Evolutionary conservation across 2,329 filamentous ascomycete genomes (phyloP).

Genomic region (Neodidymelliopsis sp.): DNA sequence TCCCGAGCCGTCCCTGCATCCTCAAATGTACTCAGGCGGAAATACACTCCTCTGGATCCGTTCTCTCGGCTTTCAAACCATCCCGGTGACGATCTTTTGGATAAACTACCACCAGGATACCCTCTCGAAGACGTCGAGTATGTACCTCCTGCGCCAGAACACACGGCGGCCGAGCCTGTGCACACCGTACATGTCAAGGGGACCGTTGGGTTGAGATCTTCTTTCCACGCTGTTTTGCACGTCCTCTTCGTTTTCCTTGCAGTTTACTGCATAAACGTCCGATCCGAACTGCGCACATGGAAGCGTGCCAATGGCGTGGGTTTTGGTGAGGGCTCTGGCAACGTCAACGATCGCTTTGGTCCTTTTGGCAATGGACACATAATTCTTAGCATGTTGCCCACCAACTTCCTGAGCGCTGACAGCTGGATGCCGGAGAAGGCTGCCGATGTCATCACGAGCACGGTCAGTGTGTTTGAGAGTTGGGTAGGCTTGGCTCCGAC

Average conservation of each 20-base stretch:
- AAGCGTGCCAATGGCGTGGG: slow-evolving; percentile 8
- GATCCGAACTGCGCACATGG: background rate
- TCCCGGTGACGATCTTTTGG: background rate
- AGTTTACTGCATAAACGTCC: background rate
- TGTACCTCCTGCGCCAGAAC: background rate
- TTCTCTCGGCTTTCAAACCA: background rate
- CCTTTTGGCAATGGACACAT: background rate
- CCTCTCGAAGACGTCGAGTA: background rate
- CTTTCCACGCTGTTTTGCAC: background rate
- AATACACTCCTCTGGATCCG: background rate
- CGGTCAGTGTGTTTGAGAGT: background rate
- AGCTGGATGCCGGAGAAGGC: background rate
- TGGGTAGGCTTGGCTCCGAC: background rate
- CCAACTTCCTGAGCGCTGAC: background rate
- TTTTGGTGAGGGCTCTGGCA: slow-evolving; percentile 3
- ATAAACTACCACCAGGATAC: background rate
- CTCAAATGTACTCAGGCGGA: too few species aligned
- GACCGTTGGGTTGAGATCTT: background rate
- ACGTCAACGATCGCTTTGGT: background rate
- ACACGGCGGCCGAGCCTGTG: background rate
- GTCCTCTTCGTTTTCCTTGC: background rate
- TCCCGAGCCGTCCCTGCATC: background rate
- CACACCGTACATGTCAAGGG: background rate
- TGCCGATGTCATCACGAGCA: background rate
- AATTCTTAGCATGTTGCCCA: background rate